Percentiles rank a stretch among this genome's conserved stretches.
phyloP scores from a whole-genome alignment of 805 yeast genomes.

The Candida orba region DNA sequence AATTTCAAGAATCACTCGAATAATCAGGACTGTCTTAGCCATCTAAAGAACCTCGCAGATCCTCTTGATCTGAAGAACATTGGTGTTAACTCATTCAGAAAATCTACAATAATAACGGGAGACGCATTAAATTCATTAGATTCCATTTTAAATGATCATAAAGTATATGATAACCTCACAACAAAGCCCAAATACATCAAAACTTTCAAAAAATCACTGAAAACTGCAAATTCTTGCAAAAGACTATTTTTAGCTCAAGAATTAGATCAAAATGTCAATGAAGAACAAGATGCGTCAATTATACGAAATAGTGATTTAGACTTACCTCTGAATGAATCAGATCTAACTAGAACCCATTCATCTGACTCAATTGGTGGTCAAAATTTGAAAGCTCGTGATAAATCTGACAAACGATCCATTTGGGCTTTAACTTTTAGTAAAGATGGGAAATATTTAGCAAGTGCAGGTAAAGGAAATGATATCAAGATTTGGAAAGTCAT shows the following conservation, averaged over 20 bases:
- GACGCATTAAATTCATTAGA: neutral
- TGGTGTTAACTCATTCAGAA: neutral
- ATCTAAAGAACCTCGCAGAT: neutral
- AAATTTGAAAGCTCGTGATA: slow-evolving; percentile 8
- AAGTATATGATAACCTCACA: slow-evolving; percentile 35
- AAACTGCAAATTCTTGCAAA: slow-evolving; percentile 39
- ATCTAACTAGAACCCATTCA: neutral
- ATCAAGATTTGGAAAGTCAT: slow-evolving; percentile 77
- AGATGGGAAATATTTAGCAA: slow-evolving; percentile 80
- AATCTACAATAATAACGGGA: neutral
- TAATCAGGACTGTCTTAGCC: too few species aligned
- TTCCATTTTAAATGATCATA: slow-evolving; percentile 16
- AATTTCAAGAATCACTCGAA: too few species aligned
- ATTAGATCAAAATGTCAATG: slow-evolving; percentile 25
- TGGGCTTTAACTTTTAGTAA: slow-evolving; percentile 66
- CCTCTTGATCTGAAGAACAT: neutral
- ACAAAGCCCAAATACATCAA: slow-evolving; percentile 50
- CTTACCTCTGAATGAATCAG: neutral
- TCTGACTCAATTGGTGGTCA: slow-evolving; percentile 8
- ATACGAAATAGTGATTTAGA: slow-evolving; percentile 1
- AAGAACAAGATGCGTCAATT: neutral
- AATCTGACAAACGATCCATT: slow-evolving; percentile 36
- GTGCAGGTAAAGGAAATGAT: slow-evolving; percentile 68
- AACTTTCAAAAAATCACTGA: slow-evolving; percentile 38
- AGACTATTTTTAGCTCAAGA: slow-evolving; percentile 64